A percentile compares a stretch with the other conserved stretches of the same genome.
Conservation (phyloP, 371 early-diverging fungal genomes). For the Rhizopus microsporus region DNA sequence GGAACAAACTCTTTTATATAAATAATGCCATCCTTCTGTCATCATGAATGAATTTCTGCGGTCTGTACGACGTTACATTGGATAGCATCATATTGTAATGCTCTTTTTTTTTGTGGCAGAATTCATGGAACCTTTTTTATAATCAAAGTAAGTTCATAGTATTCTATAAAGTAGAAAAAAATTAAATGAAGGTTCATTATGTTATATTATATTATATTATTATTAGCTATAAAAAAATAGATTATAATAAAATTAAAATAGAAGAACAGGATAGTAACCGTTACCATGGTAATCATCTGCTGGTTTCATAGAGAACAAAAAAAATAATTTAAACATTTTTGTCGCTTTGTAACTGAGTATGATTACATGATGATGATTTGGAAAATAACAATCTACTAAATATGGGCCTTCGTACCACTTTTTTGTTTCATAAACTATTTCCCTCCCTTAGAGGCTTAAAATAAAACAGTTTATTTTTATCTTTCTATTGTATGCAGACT, state of each 20-base stretch:
- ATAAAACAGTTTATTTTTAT: too few species aligned
- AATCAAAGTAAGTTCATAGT: neutral
- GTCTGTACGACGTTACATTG: conserved; percentile 17
- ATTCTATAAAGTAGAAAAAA: neutral
- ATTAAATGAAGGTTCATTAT: neutral
- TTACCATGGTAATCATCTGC: conserved; percentile 15
- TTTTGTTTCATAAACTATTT: neutral
- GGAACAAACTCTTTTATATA: conserved; percentile 2
- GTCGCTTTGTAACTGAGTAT: neutral
- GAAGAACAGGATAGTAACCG: neutral
- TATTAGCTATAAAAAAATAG: neutral
- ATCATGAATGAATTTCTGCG: conserved; percentile 5
- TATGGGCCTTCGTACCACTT: neutral
- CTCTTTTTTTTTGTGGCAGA: neutral
- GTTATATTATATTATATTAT: neutral
- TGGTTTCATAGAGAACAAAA: conserved; percentile 13
- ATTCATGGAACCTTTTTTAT: neutral
- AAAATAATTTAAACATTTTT: neutral
- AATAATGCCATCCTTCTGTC: conserved; percentile 4
- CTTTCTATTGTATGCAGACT: neutral
- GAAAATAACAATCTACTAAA: conserved; percentile 22
- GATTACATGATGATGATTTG: conserved; percentile 7
- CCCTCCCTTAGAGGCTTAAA: neutral
- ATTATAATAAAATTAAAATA: conserved; percentile 1
- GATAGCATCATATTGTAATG: conserved; percentile 13